These are phyloP conservation scores for Leavenworthia alabamica DNA, from an alignment of 345 rosid species.

Conservation along the genomic window DNA sequence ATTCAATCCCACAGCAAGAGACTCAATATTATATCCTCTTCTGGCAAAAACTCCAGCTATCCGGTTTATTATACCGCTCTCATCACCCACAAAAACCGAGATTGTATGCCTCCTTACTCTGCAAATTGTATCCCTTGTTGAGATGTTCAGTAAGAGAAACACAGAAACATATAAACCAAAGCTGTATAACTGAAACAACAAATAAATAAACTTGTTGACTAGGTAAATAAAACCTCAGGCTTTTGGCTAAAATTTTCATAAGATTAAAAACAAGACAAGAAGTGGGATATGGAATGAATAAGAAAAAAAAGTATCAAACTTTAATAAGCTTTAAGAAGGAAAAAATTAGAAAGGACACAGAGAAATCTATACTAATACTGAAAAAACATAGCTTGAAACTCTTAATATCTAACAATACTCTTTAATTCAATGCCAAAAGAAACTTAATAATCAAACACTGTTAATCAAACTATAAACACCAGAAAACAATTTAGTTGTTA, in stretches of 20 bases:
- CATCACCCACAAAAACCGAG: conserved; percentile 94
- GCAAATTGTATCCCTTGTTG: no score
- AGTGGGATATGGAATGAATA: not conserved
- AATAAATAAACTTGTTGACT: no score
- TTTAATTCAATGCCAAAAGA: not conserved
- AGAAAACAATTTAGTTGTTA: no score
- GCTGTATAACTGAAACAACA: no score
- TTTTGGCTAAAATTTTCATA: no score
- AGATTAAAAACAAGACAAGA: not conserved
- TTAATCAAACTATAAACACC: no score
- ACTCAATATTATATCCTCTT: conserved; percentile 92
- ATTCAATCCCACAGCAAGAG: conserved; percentile 89
- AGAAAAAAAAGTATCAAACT: not conserved
- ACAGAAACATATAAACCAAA: not conserved
- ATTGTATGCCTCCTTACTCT: conserved; percentile 80
- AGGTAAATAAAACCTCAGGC: no score
- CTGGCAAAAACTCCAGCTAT: conserved; percentile 95
- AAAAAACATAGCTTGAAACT: not conserved
- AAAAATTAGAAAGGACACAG: conserved; percentile 5
- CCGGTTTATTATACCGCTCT: conserved; percentile 91
- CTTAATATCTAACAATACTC: not conserved
- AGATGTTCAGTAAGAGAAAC: not conserved
- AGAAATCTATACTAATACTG: not conserved
- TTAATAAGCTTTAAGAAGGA: not conserved
- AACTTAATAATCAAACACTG: not conserved